Evolutionary conservation across 805 yeast genomes (phyloP), one percentile per base, ranked within the genome.

Genomic region (Hyphopichia homilentoma): DNA sequence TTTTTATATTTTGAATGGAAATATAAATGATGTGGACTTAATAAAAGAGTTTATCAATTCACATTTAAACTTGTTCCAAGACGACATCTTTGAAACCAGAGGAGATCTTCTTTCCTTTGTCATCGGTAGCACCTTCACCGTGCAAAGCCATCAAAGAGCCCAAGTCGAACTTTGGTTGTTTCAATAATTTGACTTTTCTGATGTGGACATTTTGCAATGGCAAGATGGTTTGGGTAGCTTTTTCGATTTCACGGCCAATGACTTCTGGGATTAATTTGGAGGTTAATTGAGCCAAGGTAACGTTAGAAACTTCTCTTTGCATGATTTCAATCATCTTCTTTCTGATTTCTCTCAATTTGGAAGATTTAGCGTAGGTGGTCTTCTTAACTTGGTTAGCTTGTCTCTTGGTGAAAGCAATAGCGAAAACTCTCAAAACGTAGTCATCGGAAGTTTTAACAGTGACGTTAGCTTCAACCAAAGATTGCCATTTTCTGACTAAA

Each of bases 191-290:
- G 61, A 90, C 97, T 79, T 90, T 90, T 82, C 97, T 89, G 73
- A 90, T 85, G 83, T 88, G 94, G 64, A 89, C 95, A 78, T 90
- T 88, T 79, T 90, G 97, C 69, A 90, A 82, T 64, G 97, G 97
- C 82, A 76, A 88, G 77, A 89, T 85, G 59, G 85, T 75, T 72
- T 83, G 88, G 52, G 97, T 85, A 49, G 95, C 80, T 79, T 88
- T 89, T 77, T 88, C 95, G 61, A 89, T 90, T 75, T 90, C 97
- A 74, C 95, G 90, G 67, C 96, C 95, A 68, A 89, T 89, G 55
- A 90, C 96, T 77, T 89, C 97, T 65, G 97, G 97, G 59, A 89
- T 89, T 76, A 89, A 85, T 79, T 90, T 89, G 63, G 94, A 79
- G 57, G 95, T 87, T 68, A 89, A 84, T 77, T 89, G 97, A 66